Percentiles rank a stretch among this genome's conserved stretches.
These are phyloP conservation scores for Boletus eberwhitei DNA, from an alignment of 768 basidiomycete genomes.

Conservation along the genomic window DNA sequence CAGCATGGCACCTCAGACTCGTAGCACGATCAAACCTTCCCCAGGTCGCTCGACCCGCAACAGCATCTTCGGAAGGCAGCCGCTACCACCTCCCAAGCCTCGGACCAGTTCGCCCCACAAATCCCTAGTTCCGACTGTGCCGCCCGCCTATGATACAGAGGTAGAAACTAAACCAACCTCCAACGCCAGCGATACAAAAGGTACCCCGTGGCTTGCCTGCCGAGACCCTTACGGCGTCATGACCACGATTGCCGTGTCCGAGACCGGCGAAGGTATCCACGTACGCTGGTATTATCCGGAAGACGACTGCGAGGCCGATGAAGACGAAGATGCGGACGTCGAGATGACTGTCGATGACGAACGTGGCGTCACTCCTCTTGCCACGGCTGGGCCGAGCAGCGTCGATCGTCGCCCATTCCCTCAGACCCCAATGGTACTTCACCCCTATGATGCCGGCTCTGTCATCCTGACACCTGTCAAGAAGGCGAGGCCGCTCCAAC, in stretches of 20 bases:
- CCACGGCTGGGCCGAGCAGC: not conserved
- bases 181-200: not conserved
- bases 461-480: constrained; percentile 30
- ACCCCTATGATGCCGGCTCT: constrained; percentile 29
- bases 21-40: constrained; percentile 15
- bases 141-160: not conserved
- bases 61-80: constrained; percentile 19
- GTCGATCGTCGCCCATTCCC: constrained; percentile 4
- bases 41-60: constrained; percentile 22
- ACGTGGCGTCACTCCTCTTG: constrained; percentile 14
- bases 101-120: constrained; percentile 2
- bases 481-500: constrained; percentile 25
- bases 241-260: constrained; percentile 16
- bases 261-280: constrained; percentile 21
- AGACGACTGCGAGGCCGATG: constrained; percentile 1
- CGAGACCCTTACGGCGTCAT: constrained; percentile 11
- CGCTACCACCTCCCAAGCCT: constrained; percentile 3
- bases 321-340: constrained; percentile 4
- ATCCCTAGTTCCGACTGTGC: not conserved
- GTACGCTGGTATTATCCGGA: constrained; percentile 20
- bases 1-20: constrained; percentile 28
- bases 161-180: not conserved
- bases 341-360: constrained; percentile 16
- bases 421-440: constrained; percentile 18
- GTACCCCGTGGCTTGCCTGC: constrained; percentile 19